Conservation (phyloP, 208 protist genomes). For the Baffinella frigidus region DNA sequence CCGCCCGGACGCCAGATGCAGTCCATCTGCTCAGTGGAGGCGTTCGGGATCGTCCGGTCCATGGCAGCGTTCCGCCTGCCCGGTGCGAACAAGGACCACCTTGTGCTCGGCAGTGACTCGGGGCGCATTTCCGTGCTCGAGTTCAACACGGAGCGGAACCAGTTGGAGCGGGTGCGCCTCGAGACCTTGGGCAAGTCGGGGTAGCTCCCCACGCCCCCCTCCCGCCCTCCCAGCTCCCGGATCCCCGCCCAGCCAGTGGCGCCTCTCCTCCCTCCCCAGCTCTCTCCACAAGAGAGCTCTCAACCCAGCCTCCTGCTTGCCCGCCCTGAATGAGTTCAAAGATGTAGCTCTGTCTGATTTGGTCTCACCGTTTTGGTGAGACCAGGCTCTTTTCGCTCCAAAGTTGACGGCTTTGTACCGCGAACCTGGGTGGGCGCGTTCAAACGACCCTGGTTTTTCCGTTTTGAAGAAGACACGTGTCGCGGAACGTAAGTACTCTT, state of each 20-base stretch:
- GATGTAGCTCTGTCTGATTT: too few relatives aligned
- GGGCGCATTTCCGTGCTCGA: conserved; percentile 90
- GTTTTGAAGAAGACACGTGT: conserved; percentile 6
- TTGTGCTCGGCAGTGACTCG: conserved; percentile 79
- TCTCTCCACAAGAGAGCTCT: too few relatives aligned
- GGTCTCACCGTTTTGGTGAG: too few relatives aligned
- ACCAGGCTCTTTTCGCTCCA: too few relatives aligned
- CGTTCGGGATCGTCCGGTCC: conserved; percentile 83
- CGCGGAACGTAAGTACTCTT: neutral
- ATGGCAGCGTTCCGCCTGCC: conserved; percentile 82
- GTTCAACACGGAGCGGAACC: conserved; percentile 81
- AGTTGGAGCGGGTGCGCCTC: conserved; percentile 89
- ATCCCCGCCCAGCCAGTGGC: too few relatives aligned
- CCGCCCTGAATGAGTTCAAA: too few relatives aligned
- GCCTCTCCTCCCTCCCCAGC: too few relatives aligned
- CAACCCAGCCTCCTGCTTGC: too few relatives aligned
- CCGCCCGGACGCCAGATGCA: conserved; percentile 56
- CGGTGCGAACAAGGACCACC: conserved; percentile 82
- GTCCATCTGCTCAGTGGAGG: conserved; percentile 73
- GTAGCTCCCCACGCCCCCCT: conserved; percentile 88
- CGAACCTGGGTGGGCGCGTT: neutral
- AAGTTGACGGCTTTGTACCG: too few relatives aligned
- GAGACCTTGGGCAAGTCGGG: conserved; percentile 93
- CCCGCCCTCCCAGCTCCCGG: too few relatives aligned
- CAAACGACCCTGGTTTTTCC: neutral